Evolutionary conservation across 2,329 filamentous ascomycete species (phyloP).

Genomic region (Talaromyces verruculosus): DNA sequence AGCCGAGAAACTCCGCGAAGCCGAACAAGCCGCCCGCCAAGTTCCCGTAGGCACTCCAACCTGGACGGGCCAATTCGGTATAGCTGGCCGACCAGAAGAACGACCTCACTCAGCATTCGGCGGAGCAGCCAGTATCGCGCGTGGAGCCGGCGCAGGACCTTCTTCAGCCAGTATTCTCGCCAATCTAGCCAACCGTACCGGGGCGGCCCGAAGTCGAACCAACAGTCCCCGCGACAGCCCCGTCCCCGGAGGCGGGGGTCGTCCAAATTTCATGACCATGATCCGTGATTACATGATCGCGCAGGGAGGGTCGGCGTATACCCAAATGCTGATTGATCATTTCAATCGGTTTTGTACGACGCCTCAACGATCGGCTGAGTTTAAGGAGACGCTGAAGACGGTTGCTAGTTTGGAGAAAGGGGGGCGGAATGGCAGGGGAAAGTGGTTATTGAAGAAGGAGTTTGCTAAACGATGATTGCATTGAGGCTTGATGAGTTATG

Average conservation of each 20-base stretch:
- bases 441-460: conserved; percentile 62
- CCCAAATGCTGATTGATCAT: conserved; percentile 83
- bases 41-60: conserved; percentile 83
- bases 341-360: conserved; percentile 79
- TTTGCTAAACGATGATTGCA: conserved; percentile 35
- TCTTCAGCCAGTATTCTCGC: conserved; percentile 43
- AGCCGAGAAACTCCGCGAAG: conserved; percentile 70
- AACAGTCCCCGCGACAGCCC: conserved; percentile 33
- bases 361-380: conserved; percentile 68
- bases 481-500: neutral
- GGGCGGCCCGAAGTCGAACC: conserved; percentile 14
- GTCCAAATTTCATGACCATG: conserved; percentile 63
- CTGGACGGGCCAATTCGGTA: conserved; percentile 85
- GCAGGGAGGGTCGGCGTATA: conserved; percentile 76
- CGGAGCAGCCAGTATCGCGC: conserved; percentile 36
- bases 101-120: conserved; percentile 47
- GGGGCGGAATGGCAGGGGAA: conserved; percentile 49
- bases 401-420: conserved; percentile 70
- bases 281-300: conserved; percentile 76
- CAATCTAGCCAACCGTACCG: conserved; percentile 36
- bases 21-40: conserved; percentile 68
- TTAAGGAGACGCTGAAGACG: conserved; percentile 74
- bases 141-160: conserved; percentile 38
- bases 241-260: conserved; percentile 53
- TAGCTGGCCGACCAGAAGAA: conserved; percentile 63